A percentile compares a stretch with the other conserved stretches of the same genome.
Evolutionary conservation across 1,284 basidiomycete genomes (phyloP).

Genomic region (Cryptococcus amylolentus): DNA sequence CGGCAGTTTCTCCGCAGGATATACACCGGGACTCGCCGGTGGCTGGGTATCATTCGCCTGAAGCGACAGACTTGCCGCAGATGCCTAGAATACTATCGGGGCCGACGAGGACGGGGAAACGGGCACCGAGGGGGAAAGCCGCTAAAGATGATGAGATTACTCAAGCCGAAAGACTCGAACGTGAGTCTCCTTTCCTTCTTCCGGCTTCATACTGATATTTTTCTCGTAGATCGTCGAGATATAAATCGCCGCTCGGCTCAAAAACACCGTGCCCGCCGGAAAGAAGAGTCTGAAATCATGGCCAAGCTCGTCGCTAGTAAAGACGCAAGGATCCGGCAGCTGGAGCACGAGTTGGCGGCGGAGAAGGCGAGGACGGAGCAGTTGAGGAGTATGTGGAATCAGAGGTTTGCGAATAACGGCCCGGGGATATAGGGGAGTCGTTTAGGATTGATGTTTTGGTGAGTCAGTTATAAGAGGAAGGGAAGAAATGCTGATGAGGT

Average conservation of each 20-base stretch:
- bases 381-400: slow-evolving; percentile 40
- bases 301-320: slow-evolving; percentile 11
- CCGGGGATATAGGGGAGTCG: too few species aligned
- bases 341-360: slow-evolving; percentile 32
- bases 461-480: too few species aligned
- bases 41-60: not conserved
- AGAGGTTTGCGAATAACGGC: too few species aligned
- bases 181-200: not conserved
- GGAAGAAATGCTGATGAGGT: too few species aligned
- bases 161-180: not conserved
- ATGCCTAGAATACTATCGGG: not conserved
- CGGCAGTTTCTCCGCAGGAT: not conserved
- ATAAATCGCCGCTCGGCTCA: slow-evolving; percentile 38
- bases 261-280: slow-evolving; percentile 29
- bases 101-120: too few species aligned
- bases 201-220: not conserved
- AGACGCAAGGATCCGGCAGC: slow-evolving; percentile 18
- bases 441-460: too few species aligned
- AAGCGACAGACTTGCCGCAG: not conserved
- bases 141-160: not conserved
- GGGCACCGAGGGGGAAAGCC: too few species aligned
- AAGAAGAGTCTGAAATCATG: slow-evolving; percentile 26
- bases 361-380: slow-evolving; percentile 21
- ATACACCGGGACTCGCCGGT: slow-evolving; percentile 3
- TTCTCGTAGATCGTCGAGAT: slow-evolving; percentile 23